Base-by-base conservation (phyloP, 495 filamentous ascomycete genomes). In the Cercophora newfieldiana region DNA sequence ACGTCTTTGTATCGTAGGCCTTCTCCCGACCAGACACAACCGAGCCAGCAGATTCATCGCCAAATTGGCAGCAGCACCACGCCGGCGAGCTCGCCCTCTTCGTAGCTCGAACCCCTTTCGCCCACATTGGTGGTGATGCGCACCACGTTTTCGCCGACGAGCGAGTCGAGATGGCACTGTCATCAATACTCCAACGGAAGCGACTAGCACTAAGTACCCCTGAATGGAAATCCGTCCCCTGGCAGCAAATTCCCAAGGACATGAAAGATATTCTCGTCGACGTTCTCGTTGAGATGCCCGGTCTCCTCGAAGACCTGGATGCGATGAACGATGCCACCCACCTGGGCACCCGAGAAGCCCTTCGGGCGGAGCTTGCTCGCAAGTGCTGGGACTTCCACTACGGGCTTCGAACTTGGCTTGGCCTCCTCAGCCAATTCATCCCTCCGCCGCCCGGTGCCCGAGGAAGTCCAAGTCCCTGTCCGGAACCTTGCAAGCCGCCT, bases 191-290 rank as follows among this genome's bases (percentile, higher is more conserved):
- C 3, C 21, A 56, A 31, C 63, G 72, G 14, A 64, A 65, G 49
- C 62, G 67, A 3, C 33, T 68, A 14, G 37, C 58, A 19, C 49
- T 75, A 0, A 66, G 66, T 57, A 59, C 61, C 0, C 65, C 64
- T 1, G 71, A 72, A 33, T 75, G 72, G 72, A 69, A 69, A 30
- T 71, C 48, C 49, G 47, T 67, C 24, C 72, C 72, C 1, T 75
- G 72, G 72, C 44, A 69, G 33, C 57, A 53, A 29, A 64, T 68
- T 16, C 70, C 68, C 1, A 70, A 69, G 16, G 31, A 71, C 30
- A 24, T 59, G 29, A 72, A 68, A 29, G 72, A 74, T 25, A 63
- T 69, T 19, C 66, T 72, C 2, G 65, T 68, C 21, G 72, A 74
- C 57, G 57, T 71, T 16, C 31, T 74, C 12, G 68, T 71, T 31